A percentile compares a stretch with the other conserved stretches of the same genome.
These are phyloP conservation scores for Citrus medica DNA, from an alignment of 345 rosid species.

Conservation along the genomic window DNA sequence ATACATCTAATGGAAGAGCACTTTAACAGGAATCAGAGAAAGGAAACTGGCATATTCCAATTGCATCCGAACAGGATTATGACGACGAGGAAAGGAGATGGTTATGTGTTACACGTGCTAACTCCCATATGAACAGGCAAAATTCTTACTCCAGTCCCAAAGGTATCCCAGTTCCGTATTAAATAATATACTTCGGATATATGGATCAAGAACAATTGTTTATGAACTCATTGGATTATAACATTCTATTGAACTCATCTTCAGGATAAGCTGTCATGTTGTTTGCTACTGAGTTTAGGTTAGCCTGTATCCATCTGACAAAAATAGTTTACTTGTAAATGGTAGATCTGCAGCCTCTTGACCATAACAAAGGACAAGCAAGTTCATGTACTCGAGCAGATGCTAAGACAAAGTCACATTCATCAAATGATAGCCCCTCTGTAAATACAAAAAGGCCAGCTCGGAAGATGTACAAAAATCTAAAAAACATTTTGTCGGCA, in stretches of 20 bases:
- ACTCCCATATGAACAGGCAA: conserved; percentile 8
- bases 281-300: not conserved
- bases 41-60: conserved; percentile 75
- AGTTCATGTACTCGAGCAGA: conserved; percentile 10
- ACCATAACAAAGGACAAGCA: not conserved
- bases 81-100: conserved; percentile 42
- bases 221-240: not conserved
- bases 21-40: conserved; percentile 59
- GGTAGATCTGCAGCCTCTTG: conserved; percentile 27
- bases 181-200: not conserved
- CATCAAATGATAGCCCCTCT: conserved; percentile 9
- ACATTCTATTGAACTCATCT: not conserved
- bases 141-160: conserved; percentile 19
- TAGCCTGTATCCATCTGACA: not conserved
- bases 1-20: not conserved
- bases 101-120: conserved; percentile 53
- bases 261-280: not conserved
- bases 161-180: conserved; percentile 35
- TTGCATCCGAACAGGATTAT: conserved; percentile 32
- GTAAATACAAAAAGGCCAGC: conserved; percentile 8
- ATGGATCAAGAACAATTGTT: not conserved
- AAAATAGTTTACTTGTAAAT: not conserved
- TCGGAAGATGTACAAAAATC: conserved; percentile 31
- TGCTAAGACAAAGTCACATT: conserved; percentile 12
- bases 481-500: conserved; percentile 27